Conservation (phyloP, 2,329 filamentous ascomycete species). For the Gaeumannomyces sp. region DNA sequence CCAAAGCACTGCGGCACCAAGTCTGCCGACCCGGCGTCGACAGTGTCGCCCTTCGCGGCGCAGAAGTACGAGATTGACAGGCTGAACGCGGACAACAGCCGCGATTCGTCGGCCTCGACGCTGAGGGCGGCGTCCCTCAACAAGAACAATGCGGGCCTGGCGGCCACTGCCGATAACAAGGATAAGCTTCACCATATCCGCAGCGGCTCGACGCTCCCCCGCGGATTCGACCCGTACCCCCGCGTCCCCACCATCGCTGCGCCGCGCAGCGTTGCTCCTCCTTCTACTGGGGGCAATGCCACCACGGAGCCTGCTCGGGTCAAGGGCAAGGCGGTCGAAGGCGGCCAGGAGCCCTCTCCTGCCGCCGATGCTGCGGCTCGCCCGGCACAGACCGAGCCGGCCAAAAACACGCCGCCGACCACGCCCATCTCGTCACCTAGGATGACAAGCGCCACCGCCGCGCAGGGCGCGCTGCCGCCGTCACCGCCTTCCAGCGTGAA, state of each 20-base stretch:
- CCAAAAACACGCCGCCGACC: background rate
- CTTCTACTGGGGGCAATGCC: no score
- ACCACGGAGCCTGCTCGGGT: no score
- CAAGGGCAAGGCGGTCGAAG: background rate
- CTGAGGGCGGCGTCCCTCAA: background rate
- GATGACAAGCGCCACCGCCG: no score
- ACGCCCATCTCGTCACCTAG: background rate
- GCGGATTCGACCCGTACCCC: slow-evolving; percentile 10
- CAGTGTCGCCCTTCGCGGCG: slow-evolving; percentile 3
- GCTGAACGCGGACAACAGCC: background rate
- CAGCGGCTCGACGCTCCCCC: slow-evolving; percentile 6
- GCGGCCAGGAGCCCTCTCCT: background rate
- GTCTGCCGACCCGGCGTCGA: background rate
- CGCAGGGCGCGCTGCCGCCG: background rate
- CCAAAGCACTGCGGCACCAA: no score
- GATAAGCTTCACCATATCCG: background rate
- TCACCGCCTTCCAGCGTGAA: background rate
- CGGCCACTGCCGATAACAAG: background rate
- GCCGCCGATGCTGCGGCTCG: no score
- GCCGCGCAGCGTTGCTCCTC: background rate
- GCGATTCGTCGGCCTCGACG: background rate
- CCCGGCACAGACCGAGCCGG: no score
- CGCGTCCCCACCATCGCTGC: background rate
- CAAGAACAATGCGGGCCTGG: background rate
- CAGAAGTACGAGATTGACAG: slow-evolving; percentile 8